Evolutionary conservation across 257 asterid species (phyloP), one percentile per base, ranked within the genome.

Genomic region (Ligustrum vulgare): DNA sequence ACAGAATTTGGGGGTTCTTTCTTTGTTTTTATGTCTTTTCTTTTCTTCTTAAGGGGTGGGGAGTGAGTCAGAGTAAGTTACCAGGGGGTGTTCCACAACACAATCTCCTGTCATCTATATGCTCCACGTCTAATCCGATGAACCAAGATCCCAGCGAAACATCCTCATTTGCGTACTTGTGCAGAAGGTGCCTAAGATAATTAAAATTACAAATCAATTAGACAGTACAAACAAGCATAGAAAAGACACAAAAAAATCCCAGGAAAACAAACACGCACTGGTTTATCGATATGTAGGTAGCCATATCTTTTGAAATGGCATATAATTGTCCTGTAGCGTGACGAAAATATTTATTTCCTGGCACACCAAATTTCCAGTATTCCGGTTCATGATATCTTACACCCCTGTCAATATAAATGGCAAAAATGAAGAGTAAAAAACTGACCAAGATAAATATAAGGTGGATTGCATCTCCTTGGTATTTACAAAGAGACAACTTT

Each of bases 321-420:
- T 86, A 86, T 64, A 86, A 22, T 47, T 86, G 89, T 39, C 89
- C 89, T 18, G 89, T 86, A 10, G 89, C 89, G 36, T 86, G 89
- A 12, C 89, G 87, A 25, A 86, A 86, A 58, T 86, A 86, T 67
- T 75, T 86, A 77, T 83, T 83, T 36, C 89, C 89, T 23, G 39
- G 72, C 82, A 83, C 89, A 10, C 89, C 89, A 39, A 86, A 86
- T 81, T 83, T 86, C 89, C 87, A 86, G 70, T 71, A 70, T 78
- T 86, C 89, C 0, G 89, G 89, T 69, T 86, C 89, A 25, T 83
- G 86, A 71, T 86, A 86, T 83, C 89, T 83, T 71, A 83, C 86
- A 73, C 87, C 87, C 84, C 89, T 86, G 82, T 74, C 51, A 51
- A 35, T 68, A 22, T 25, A 60, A 23, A 20, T 23, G 67, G 67